Conservation (phyloP, 2,329 filamentous ascomycete species). For the Cordyceps fumosorosea region DNA sequence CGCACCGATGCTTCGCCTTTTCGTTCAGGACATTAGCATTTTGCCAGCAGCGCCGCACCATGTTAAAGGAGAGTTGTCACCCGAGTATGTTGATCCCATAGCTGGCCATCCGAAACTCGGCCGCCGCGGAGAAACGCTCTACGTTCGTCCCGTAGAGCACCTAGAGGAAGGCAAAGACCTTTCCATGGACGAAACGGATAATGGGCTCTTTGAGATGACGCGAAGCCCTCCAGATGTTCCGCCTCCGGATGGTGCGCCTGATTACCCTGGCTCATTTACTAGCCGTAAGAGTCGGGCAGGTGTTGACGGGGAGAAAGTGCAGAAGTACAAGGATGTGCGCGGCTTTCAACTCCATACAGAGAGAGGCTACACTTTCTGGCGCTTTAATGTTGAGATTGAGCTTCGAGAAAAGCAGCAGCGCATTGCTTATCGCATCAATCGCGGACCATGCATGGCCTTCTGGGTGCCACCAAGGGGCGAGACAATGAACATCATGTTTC, state of each 20-base stretch:
- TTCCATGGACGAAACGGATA: constrained; percentile 71
- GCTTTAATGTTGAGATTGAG: constrained; percentile 92
- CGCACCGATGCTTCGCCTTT: constrained; percentile 72
- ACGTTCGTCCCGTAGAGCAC: constrained; percentile 83
- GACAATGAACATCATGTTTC: constrained; percentile 98
- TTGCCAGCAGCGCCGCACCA: constrained; percentile 70
- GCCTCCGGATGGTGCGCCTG: constrained; percentile 34
- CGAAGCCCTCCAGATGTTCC: constrained; percentile 45
- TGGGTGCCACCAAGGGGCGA: constrained; percentile 84
- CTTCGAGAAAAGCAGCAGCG: constrained; percentile 70
- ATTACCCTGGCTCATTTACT: constrained; percentile 47
- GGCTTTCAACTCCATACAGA: constrained; percentile 80
- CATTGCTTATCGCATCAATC: constrained; percentile 92
- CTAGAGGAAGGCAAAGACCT: constrained; percentile 72
- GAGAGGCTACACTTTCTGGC: constrained; percentile 89
- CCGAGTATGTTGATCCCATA: constrained; percentile 83
- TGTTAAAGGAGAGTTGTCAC: constrained; percentile 58
- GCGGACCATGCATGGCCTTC: constrained; percentile 80
- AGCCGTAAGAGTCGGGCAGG: constrained; percentile 45
- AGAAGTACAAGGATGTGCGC: constrained; percentile 75
- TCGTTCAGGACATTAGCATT: constrained; percentile 78
- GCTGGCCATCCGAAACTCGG: constrained; percentile 82
- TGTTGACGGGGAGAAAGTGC: constrained; percentile 72
- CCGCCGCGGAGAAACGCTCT: constrained; percentile 77
- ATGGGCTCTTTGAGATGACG: constrained; percentile 72